Base-by-base conservation (phyloP, 164 flowering plant genomes). In the Kalanchoe fedtschenkoi region DNA sequence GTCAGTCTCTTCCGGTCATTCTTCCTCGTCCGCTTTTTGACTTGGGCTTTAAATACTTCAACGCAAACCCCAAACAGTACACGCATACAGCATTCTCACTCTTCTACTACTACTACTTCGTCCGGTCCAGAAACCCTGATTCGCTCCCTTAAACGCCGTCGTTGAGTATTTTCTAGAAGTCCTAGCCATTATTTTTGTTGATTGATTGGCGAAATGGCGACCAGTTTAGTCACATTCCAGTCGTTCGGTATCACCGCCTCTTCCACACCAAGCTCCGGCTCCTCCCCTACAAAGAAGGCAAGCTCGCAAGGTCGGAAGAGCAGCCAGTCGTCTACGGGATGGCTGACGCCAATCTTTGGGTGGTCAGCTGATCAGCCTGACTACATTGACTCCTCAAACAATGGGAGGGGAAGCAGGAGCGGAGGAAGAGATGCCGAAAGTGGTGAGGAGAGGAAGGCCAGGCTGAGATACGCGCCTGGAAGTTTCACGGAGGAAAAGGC, bases 401-500 rank as follows among this genome's bases (percentile, higher is more conserved):
- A 44, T 26, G 21, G n/a, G 35, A 43, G 24, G 24, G 10, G 13
- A 21, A 34, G 66, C n/a, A 10, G 17, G 19, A 16, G 34, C 59
- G 22, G 68, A 17, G 32, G 17, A 6, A 39, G 4, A 21, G 15
- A 13, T 58, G 26, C 4, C 28, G 66, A 56, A 2, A 2, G 73
- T 2, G 73, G 67, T 1, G 76, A 60, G 1, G 9, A 34, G 42
- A 74, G 68, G 15, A 34, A 67, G 15, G 11, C 51, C 51, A 66
- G 62, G 33, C 1, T 66, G 6, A 66, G 72, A 38, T 75, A 71
- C 69, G 24, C 73, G 6, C 84, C 77, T 0, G 90, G 90, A 0
- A 65, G 84, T 57, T 87, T 90, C 76, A 90, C 95, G 17, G 87
- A 75, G 62, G 91, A 88, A 68, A 90, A 90, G 75, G 97, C 95